Conservation (phyloP, 441 rosid species). For the Gossypium trilobum region DNA sequence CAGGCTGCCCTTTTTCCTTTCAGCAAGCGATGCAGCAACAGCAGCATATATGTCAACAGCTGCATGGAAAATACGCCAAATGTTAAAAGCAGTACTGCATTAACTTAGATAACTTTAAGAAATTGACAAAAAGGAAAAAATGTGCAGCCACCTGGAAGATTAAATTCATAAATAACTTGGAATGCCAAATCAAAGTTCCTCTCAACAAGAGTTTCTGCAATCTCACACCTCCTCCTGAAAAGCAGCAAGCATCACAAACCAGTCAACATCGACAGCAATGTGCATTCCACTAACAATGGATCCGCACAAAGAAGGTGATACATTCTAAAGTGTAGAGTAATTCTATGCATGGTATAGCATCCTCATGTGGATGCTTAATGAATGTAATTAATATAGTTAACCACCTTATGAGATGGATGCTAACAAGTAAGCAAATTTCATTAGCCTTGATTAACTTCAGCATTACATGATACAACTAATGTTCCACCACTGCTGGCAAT, state of each 20-base stretch:
- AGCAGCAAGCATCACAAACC: constrained; percentile 22
- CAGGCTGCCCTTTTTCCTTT: constrained; percentile 84
- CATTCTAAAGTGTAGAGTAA: background rate
- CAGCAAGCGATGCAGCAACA: constrained; percentile 91
- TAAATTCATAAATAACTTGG: constrained; percentile 80
- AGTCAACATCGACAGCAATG: background rate
- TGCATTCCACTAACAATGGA: background rate
- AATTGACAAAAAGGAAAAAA: background rate
- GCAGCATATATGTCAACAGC: constrained; percentile 96
- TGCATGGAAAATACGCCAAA: constrained; percentile 27
- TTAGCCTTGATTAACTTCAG: background rate
- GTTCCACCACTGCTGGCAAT: background rate
- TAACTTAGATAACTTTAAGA: background rate
- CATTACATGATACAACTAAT: background rate
- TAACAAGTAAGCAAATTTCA: background rate
- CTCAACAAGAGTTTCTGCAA: constrained; percentile 84
- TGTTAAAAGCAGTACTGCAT: constrained; percentile 8
- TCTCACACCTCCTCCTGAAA: constrained; percentile 80
- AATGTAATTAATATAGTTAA: background rate
- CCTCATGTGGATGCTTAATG: background rate
- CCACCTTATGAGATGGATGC: background rate
- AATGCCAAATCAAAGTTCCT: constrained; percentile 91
- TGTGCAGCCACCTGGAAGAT: constrained; percentile 59
- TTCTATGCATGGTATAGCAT: background rate
- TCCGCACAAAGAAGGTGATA: background rate